phyloP scores from a whole-genome alignment of 192 early-diverging fungal genomes.

The Linnemannia hyalina region DNA sequence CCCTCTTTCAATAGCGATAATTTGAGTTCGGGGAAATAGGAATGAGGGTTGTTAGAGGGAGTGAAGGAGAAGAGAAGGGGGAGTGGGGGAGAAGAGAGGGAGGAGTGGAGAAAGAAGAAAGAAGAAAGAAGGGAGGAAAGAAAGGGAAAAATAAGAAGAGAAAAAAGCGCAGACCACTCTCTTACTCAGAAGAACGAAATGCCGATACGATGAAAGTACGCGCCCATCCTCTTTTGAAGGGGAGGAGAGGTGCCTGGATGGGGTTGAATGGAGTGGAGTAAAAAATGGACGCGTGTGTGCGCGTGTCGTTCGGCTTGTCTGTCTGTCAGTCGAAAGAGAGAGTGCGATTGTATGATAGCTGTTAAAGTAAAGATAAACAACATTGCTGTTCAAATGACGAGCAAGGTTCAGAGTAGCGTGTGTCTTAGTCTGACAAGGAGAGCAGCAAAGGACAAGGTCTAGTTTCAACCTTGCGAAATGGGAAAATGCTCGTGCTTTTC shows the following conservation, averaged over 20 bases:
- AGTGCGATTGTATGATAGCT: background rate
- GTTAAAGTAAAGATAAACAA: background rate
- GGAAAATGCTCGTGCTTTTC: conserved; percentile 15
- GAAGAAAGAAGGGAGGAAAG: background rate
- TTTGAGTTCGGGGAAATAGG: background rate
- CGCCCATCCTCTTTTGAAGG: background rate
- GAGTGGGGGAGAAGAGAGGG: background rate
- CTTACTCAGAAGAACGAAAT: too few species aligned
- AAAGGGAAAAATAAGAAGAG: background rate
- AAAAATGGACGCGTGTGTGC: background rate
- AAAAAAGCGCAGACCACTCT: background rate
- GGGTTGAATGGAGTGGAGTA: too few species aligned
- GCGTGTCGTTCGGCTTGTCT: background rate
- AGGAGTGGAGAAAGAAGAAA: background rate
- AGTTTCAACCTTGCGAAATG: too few species aligned
- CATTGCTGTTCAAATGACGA: too few species aligned
- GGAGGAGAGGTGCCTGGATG: too few species aligned
- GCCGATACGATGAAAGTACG: background rate
- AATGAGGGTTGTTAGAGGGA: background rate
- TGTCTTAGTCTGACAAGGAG: too few species aligned
- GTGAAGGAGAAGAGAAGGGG: background rate
- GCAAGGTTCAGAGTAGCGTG: too few species aligned
- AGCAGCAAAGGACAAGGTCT: too few species aligned
- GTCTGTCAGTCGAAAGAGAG: background rate
- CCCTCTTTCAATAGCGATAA: background rate